Evolutionary conservation across 306 rosid genomes (phyloP), one percentile per base, ranked within the genome.

Genomic region (Pterocarpus macrocarpus): DNA sequence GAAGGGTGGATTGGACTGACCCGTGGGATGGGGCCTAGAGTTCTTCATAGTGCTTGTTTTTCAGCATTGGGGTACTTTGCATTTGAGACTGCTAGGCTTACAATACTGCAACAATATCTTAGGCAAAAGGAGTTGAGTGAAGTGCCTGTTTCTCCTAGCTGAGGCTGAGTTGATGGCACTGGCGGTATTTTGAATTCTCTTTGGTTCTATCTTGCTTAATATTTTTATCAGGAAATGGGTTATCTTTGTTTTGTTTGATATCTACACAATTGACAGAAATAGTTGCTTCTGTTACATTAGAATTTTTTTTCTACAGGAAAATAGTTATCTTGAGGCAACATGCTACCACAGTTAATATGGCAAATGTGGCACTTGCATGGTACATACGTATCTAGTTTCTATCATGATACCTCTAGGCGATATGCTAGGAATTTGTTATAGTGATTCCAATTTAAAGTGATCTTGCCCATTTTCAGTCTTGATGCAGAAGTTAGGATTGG

Each of bases 61-160:
- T 92, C 99, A 0, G 98, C 99, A 0, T 75, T 95, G 81, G 99
- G 99, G 0, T 95, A 91, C 84, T 95, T 95, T 73, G 98, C 98
- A 0, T 95, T 95, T 34, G 99, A 95, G 88, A 95, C 99, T 0
- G 99, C 99, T 17, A 89, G 93, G 90, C 87, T 93, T 69, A 50
- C 87, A 0, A 83, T 95, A 49, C 64, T 95, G 88, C 78, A 87
- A 10, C 85, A 87, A 52, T 90, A 92, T 85, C 77, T 94, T 45
- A 87, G 66, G 62, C 82, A 81, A 72, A 28, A 82, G 88, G 89
- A 88, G 81, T 77, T 88, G 69, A 76, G 57, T 17, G 87, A 87
- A 33, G 30, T 71, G 4, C 74, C 71, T 81, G 83, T 79, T 49
- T 74, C 88, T 47, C 8, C 82, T 33, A 67, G 80, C 66, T 92